These are phyloP conservation scores for Serendipita sp. DNA, from an alignment of 768 basidiomycete genomes.

Conservation along the genomic window DNA sequence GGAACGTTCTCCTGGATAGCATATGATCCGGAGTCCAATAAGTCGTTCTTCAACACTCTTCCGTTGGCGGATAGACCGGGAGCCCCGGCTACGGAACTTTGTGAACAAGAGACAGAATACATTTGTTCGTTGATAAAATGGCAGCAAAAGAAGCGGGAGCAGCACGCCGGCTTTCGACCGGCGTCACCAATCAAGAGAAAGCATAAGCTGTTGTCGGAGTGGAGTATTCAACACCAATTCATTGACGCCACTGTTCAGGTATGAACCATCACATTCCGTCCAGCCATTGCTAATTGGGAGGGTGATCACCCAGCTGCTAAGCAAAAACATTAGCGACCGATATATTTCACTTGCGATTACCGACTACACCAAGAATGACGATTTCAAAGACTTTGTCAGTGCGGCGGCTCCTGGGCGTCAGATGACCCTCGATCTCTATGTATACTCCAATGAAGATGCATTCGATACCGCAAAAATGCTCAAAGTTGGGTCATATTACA, in stretches of 20 bases:
- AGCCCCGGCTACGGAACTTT: neutral
- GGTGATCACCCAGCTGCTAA: neutral
- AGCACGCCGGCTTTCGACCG: neutral
- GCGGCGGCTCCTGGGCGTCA: neutral
- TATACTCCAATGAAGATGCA: neutral
- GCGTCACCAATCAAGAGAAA: neutral
- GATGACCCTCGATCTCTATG: neutral
- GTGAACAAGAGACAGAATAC: neutral
- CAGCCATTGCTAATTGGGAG: neutral
- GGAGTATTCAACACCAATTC: neutral
- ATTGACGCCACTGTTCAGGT: neutral
- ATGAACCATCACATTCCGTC: no score
- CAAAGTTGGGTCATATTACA: neutral
- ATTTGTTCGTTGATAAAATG: neutral
- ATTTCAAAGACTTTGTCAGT: neutral
- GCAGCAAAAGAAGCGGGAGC: neutral
- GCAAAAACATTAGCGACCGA: neutral
- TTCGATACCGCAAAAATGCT: neutral
- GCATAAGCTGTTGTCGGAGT: neutral
- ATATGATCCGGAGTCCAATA: neutral
- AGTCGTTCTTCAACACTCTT: neutral
- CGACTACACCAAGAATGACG: neutral
- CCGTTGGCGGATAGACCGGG: neutral
- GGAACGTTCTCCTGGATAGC: neutral
- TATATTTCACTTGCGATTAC: neutral